Percentiles rank a stretch among this genome's conserved stretches.
Conservation (phyloP, 108 stramenopile species). For the Mediolabrus comicus region DNA sequence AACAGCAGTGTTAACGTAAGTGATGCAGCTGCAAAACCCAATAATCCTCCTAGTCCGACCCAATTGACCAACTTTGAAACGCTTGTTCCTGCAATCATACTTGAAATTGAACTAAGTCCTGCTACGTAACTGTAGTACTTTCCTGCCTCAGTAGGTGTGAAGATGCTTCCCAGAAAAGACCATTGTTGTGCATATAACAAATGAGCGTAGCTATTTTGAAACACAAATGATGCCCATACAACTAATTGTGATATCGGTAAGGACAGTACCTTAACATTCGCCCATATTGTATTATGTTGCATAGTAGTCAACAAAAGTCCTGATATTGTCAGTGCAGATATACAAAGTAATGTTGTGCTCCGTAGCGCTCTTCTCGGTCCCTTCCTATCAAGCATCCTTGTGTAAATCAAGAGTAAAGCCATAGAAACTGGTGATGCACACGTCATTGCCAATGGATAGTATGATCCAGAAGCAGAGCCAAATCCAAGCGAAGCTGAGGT, state of each 20-base stretch:
- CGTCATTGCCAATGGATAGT: constrained; percentile 78
- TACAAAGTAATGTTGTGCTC: constrained; percentile 53
- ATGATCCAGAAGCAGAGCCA: constrained; percentile 38
- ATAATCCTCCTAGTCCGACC: constrained; percentile 55
- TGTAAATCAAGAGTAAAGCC: constrained; percentile 56
- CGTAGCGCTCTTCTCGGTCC: constrained; percentile 70
- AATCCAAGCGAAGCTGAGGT: constrained; percentile 77
- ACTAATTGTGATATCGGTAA: constrained; percentile 45
- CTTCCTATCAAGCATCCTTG: constrained; percentile 47
- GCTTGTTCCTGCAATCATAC: constrained; percentile 64
- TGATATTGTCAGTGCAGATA: constrained; percentile 37
- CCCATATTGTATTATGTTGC: constrained; percentile 18
- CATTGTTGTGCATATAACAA: constrained; percentile 80
- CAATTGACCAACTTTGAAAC: constrained; percentile 50
- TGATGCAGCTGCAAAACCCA: constrained; percentile 59
- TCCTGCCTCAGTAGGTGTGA: constrained; percentile 70
- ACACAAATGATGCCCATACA: constrained; percentile 68
- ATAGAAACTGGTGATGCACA: constrained; percentile 68
- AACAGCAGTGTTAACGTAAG: constrained; percentile 53
- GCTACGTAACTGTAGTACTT: constrained; percentile 80
- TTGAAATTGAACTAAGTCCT: constrained; percentile 69
- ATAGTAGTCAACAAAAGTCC: constrained; percentile 39
- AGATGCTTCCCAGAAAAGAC: constrained; percentile 76
- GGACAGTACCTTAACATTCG: constrained; percentile 17
- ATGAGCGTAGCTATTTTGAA: constrained; percentile 81